Base-by-base conservation (phyloP, 2,329 filamentous ascomycete genomes). In the Neocatenulostroma microsporum region DNA sequence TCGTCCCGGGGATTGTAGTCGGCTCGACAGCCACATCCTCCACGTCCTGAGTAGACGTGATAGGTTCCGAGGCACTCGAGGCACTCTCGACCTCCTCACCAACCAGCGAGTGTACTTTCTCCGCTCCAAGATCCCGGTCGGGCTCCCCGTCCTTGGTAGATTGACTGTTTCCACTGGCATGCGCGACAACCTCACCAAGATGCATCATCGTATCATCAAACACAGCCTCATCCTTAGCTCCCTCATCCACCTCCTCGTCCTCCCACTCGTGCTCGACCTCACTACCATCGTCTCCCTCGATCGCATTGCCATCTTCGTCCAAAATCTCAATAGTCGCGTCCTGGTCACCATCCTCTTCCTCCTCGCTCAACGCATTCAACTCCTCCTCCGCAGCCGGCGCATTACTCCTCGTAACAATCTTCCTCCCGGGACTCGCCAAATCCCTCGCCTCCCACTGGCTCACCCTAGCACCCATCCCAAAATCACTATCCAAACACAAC, bases 401-500 rank as follows among this genome's bases (percentile, higher is more conserved):
- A 8, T 15, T 17, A 12, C 48, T 51, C 35, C 54, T 38, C 13
- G 55, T 58, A 3, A 51, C 51, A 31, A 58, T 57, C 30, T 51
- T 50, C 31, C 54, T 45, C 8, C 21, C 34, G 1, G 54, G 54
- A 44, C 51, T 56, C 9, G 41, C 52, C 11, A 12, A 26, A 17
- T 25, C 17, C 31, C 48, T 30, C 5, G 29, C 44, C 17, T 58
- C 56, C 54, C 54, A 57, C 20, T 45, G 34, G 40, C 35, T 36
- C 14, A 40, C 45, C 15, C 45, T 44, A 21, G 50, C 42, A 2
- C 45, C 39, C 19, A 49, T 32, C 5, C 38, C 48, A 32, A 37
- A 36, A 8, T 33, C 43, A 11, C 27, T 34, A 44, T 43, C 61
- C 51, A 58, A 53, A n/a, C 62, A 58, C 41, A 62, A 52, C 44